Evolutionary conservation across 2,329 filamentous ascomycete genomes (phyloP).

Genomic region (Magnaporthiopsis poae): DNA sequence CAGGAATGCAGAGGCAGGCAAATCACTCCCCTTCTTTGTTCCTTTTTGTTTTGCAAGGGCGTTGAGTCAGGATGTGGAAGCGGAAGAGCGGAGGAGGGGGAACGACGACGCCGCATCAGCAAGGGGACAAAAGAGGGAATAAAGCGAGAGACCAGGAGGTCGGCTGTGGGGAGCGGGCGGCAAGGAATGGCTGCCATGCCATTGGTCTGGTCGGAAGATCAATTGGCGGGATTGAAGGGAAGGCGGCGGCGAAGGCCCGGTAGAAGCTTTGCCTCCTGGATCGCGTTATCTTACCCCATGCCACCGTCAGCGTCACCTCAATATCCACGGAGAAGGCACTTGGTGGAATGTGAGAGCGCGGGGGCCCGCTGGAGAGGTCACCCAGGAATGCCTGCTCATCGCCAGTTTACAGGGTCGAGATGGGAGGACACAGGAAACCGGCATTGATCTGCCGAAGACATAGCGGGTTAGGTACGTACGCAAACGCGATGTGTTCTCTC

Average conservation of each 20-base stretch:
- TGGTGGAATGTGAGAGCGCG: background rate
- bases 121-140: background rate
- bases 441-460: background rate
- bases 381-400: background rate
- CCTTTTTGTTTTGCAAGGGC: background rate
- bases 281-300: background rate
- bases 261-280: background rate
- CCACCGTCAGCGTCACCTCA: background rate
- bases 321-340: background rate
- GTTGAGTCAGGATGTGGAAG: background rate
- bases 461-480: background rate
- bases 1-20: background rate
- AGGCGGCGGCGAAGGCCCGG: too few species aligned
- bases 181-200: background rate
- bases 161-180: too few species aligned
- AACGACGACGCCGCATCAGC: background rate
- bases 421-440: background rate
- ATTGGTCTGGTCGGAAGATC: background rate
- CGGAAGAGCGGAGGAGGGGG: background rate
- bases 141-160: background rate
- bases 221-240: background rate
- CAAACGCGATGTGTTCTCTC: background rate
- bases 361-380: background rate
- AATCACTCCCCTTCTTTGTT: too few species aligned
- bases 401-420: background rate